Conservation (phyloP, 441 rosid species). For the Hura crepitans region DNA sequence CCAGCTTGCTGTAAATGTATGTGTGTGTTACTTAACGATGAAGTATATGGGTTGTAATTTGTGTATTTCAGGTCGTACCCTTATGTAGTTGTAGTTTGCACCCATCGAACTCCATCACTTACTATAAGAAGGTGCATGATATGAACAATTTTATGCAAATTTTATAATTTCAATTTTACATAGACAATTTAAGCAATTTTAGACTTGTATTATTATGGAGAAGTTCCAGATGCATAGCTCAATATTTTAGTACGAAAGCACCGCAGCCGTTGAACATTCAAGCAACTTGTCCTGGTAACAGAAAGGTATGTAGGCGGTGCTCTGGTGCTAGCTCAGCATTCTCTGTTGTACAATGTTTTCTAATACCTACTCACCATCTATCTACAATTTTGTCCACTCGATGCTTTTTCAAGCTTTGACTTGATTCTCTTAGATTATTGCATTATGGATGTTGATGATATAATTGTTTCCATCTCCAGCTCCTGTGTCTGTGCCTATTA, state of each 20-base stretch:
- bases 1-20: not conserved
- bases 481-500: conserved; percentile 20
- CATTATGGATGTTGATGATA: conserved; percentile 16
- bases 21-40: too few species aligned
- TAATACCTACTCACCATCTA: conserved; percentile 19
- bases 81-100: not conserved
- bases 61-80: not conserved
- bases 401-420: conserved; percentile 16
- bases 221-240: not conserved
- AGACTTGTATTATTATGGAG: not conserved
- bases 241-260: not conserved
- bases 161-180: not conserved
- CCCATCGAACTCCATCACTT: not conserved
- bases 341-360: not conserved
- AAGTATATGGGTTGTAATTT: too few species aligned
- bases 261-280: not conserved
- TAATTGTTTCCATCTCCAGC: not conserved
- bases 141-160: not conserved
- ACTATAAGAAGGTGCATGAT: not conserved
- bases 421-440: conserved; percentile 16
- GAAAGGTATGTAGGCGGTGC: not conserved
- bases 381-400: not conserved
- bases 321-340: not conserved
- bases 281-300: not conserved
- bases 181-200: not conserved